Evolutionary conservation across 1,139 yeast species (phyloP).

Genomic region (Nakaseomyces delphensis): DNA sequence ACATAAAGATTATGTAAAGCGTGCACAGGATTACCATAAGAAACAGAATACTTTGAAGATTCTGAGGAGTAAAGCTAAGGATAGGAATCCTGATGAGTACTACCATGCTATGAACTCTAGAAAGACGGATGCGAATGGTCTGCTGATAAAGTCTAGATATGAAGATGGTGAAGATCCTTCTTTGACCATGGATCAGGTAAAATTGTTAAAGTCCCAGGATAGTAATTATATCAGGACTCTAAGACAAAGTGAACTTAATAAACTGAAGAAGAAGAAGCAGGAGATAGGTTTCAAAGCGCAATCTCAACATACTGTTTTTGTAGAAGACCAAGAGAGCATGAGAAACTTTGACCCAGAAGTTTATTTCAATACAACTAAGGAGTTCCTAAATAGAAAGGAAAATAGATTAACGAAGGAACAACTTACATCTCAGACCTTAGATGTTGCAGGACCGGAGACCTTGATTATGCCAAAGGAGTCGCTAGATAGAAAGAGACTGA

Average conservation of each 20-base stretch:
- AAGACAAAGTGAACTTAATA: constrained; percentile 57
- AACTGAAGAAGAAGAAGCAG: constrained; percentile 54
- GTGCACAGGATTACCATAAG: constrained; percentile 83
- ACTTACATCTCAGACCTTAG: constrained; percentile 29
- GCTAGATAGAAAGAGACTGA: constrained; percentile 47
- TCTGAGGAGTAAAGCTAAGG: constrained; percentile 60
- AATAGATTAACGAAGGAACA: constrained; percentile 64
- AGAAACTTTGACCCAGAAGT: constrained; percentile 53
- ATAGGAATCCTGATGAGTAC: constrained; percentile 91
- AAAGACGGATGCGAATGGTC: constrained; percentile 59
- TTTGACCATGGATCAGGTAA: constrained; percentile 64
- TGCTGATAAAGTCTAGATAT: constrained; percentile 58
- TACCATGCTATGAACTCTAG: constrained; percentile 81
- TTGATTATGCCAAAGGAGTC: constrained; percentile 35
- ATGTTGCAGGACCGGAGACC: constrained; percentile 20
- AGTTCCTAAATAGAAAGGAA: constrained; percentile 55
- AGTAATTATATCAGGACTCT: constrained; percentile 73
- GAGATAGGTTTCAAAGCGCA: constrained; percentile 45
- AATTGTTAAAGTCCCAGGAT: constrained; percentile 82
- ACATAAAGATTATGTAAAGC: constrained; percentile 84
- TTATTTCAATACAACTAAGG: constrained; percentile 61
- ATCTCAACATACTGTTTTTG: constrained; percentile 81
- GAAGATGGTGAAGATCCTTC: constrained; percentile 37
- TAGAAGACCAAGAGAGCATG: constrained; percentile 51
- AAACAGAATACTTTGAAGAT: constrained; percentile 79